These are phyloP conservation scores for Calocybe cyanea DNA, from an alignment of 768 basidiomycete species.

Conservation along the genomic window DNA sequence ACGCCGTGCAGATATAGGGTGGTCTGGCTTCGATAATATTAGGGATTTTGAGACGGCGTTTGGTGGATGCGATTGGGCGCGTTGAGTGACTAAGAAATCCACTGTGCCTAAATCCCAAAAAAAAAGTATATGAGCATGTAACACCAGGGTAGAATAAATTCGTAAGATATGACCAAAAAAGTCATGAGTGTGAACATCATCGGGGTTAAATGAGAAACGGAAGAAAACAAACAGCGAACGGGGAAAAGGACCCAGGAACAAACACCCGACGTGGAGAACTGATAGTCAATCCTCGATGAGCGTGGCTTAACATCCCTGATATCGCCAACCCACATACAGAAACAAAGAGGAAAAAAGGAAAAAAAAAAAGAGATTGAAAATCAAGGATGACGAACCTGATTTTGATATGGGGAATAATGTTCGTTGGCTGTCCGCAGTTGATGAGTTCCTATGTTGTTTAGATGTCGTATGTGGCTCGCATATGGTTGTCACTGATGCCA, in stretches of 20 bases:
- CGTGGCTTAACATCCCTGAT: not conserved
- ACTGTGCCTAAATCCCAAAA: not conserved
- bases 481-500: too few relatives aligned
- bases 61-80: slow-evolving; percentile 1
- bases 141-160: too few relatives aligned
- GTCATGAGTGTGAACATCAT: not conserved
- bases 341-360: not conserved
- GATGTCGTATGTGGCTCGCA: too few relatives aligned
- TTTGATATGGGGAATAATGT: not conserved
- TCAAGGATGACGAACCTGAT: slow-evolving; percentile 5
- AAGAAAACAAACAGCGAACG: not conserved
- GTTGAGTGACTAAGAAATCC: not conserved
- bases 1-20: slow-evolving; percentile 3
- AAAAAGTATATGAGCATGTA: too few relatives aligned
- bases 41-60: not conserved
- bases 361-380: too few relatives aligned
- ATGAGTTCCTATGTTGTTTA: too few relatives aligned
- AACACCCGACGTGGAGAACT: not conserved
- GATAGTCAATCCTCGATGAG: not conserved
- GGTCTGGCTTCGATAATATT: too few relatives aligned
- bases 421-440: too few relatives aligned
- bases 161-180: slow-evolving; percentile 1
- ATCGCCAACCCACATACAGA: not conserved
- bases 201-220: not conserved
- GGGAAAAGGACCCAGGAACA: slow-evolving; percentile 5